Evolutionary conservation across 208 protist genomes (phyloP).

Genomic region (Balamuthia mandrillaris): DNA sequence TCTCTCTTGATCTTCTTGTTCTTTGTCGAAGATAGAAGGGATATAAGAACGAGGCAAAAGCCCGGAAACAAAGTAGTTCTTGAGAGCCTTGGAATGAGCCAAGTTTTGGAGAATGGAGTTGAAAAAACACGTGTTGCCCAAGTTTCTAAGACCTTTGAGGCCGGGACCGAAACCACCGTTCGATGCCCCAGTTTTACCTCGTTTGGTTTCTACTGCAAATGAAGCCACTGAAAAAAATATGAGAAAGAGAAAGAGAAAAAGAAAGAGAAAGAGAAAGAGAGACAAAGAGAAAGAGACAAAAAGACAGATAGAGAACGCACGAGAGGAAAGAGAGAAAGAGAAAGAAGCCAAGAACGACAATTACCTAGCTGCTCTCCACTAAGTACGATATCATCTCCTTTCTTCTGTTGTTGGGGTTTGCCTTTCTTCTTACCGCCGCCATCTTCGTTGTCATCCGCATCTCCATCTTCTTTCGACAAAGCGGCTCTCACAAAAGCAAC

Average conservation of each 20-base stretch:
- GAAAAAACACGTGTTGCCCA: constrained; percentile 63
- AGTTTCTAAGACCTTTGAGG: constrained; percentile 48
- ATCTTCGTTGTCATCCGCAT: no score
- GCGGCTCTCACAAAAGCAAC: no score
- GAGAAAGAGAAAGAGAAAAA: neutral
- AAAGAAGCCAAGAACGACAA: neutral
- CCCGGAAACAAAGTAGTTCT: neutral
- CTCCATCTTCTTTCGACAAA: no score
- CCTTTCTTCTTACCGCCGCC: no score
- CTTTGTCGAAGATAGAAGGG: neutral
- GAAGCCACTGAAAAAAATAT: neutral
- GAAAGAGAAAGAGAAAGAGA: neutral
- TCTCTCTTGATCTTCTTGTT: neutral
- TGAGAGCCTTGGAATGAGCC: neutral
- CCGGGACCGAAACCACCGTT: neutral
- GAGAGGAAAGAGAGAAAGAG: neutral
- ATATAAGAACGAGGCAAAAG: neutral
- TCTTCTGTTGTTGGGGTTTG: no score
- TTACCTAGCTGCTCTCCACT: no score
- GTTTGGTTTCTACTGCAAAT: neutral
- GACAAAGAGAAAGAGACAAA: neutral
- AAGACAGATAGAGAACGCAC: neutral
- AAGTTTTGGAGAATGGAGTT: constrained; percentile 54
- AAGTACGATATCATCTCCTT: no score
- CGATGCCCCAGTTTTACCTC: neutral